These are phyloP conservation scores for Lactarius vividus DNA, from an alignment of 768 basidiomycete species.

Conservation along the genomic window DNA sequence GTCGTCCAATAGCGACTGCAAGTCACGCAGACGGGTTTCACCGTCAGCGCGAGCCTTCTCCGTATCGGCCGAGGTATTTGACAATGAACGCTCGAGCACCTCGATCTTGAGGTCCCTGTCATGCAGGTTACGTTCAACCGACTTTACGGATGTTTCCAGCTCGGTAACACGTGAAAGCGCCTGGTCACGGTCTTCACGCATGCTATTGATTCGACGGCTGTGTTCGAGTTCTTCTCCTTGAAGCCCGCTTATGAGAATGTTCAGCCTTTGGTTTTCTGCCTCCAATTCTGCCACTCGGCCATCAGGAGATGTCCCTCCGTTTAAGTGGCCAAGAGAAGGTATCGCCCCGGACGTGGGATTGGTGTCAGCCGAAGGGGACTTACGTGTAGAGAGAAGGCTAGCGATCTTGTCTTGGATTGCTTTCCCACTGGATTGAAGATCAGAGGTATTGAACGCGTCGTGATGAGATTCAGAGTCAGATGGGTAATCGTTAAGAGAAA, in stretches of 20 bases:
- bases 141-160: constrained; percentile 44
- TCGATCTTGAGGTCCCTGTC: constrained; percentile 47
- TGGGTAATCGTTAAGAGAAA: constrained; percentile 39
- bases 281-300: constrained; percentile 58
- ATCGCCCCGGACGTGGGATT: constrained; percentile 26
- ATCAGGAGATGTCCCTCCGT: constrained; percentile 39
- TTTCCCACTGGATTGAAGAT: constrained; percentile 37
- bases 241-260: constrained; percentile 20
- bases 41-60: constrained; percentile 48
- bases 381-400: constrained; percentile 39
- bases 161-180: constrained; percentile 40
- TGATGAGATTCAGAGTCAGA: constrained; percentile 19
- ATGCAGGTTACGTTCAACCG: constrained; percentile 42
- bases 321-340: neutral
- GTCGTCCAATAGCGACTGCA: constrained; percentile 45
- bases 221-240: constrained; percentile 25
- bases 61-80: constrained; percentile 40
- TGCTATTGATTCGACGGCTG: constrained; percentile 25
- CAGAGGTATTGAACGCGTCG: constrained; percentile 18
- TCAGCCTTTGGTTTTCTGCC: constrained; percentile 64
- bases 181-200: constrained; percentile 47
- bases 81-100: constrained; percentile 45
- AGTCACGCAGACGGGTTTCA: constrained; percentile 42
- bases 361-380: constrained; percentile 24
- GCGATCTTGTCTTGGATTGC: constrained; percentile 51